A percentile compares a stretch with the other conserved stretches of the same genome.
Conservation (phyloP, 2,329 filamentous ascomycete genomes). For the Nigrospora osmanthi region DNA sequence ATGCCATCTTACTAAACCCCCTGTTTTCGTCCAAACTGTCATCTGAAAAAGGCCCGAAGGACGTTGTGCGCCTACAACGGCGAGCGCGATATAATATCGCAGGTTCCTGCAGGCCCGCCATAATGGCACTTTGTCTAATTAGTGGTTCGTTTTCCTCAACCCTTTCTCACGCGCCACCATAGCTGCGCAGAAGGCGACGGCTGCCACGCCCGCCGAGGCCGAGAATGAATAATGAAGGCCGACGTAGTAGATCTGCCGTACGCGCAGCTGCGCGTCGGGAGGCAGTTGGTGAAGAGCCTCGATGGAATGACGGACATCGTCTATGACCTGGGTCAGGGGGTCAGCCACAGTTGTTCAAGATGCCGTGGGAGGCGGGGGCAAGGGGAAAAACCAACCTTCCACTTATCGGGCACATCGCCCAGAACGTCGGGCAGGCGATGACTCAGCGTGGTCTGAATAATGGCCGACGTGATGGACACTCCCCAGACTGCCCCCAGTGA, state of each 20-base stretch:
- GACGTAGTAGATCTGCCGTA: constrained; percentile 51
- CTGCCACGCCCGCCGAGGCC: constrained; percentile 43
- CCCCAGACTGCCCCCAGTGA: constrained; percentile 58
- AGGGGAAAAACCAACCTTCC: constrained; percentile 35
- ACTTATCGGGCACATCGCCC: constrained; percentile 47
- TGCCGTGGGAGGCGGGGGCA: constrained; percentile 2
- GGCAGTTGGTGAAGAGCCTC: constrained; percentile 45
- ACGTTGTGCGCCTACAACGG: too few relatives aligned
- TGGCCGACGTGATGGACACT: constrained; percentile 53
- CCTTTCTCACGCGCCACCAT: constrained; percentile 32
- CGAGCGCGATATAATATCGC: too few relatives aligned
- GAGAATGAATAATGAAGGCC: constrained; percentile 49
- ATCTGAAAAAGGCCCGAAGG: too few relatives aligned
- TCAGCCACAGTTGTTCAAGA: constrained; percentile 16
- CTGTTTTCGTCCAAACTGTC: too few relatives aligned
- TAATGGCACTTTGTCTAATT: too few relatives aligned
- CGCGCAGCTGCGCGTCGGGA: constrained; percentile 46
- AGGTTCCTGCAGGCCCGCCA: too few relatives aligned
- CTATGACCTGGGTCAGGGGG: constrained; percentile 39
- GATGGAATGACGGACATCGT: constrained; percentile 54
- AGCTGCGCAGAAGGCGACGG: constrained; percentile 37
- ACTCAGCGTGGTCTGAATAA: constrained; percentile 54
- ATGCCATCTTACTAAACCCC: too few relatives aligned
- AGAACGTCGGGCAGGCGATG: constrained; percentile 44
- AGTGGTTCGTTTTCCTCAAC: constrained; percentile 17